Evolutionary conservation across 345 rosid species (phyloP), one percentile per base, ranked within the genome.

Genomic region (Hibiscus mutabilis): DNA sequence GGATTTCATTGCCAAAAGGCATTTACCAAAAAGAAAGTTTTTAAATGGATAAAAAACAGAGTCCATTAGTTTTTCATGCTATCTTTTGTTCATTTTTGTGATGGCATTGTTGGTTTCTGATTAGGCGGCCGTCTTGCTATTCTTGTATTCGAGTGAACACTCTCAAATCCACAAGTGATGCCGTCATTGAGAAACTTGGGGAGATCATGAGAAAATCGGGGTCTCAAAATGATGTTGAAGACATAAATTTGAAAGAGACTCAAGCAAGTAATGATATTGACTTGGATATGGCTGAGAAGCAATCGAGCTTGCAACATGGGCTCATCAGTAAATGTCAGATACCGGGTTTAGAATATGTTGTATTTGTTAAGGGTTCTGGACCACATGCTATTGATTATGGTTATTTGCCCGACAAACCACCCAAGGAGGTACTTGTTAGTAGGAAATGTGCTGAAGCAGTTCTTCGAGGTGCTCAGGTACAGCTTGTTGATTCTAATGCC

Each of bases 401-500:
- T 29, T 78, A 63, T 80, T 72, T 73, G 19, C 73, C 80, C 33
- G 90, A 81, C 11, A 78, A 58, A 33, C 86, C 94, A 33, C 95
- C 85, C 0, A 95, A 95, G 78, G 99, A 95, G 83, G 97, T 92
- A 13, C 80, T 95, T n/a, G 98, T 95, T 42, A 90, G 99, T 73
- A 86, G 98, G 74, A 95, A 95, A 82, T 95, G 99, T 77, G 98
- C 96, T 72, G 99, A 95, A 81, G 93, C 99, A 51, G 98, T 95
- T 85, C 96, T 95, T 47, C 88, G 98, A 59, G 99, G 99, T 77
- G 99, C 99, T 74, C 97, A 92, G 97, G 99, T 93, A 71, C 44
- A 67, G 47, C 57, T 0, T 24, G 29, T 53, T 58, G 40, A 47
- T 46, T 44, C 37, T 49, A 52, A 33, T 31, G 47, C 0, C 13